Conservation (phyloP, 228 moss, liverwort and hornwort species). For the Sphagnum magellanicum region DNA sequence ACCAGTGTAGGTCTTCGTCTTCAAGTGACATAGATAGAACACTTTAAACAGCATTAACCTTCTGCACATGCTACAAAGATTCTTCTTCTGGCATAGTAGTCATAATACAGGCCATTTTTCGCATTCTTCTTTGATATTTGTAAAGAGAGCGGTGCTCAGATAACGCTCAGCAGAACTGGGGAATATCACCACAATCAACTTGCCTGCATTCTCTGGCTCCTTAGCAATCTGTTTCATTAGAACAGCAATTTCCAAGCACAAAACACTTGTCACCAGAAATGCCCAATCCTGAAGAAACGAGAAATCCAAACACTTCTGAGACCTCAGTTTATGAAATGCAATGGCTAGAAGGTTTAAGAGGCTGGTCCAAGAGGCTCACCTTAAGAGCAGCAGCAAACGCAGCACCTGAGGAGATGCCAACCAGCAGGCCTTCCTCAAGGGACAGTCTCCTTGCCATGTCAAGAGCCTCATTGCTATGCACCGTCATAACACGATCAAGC, state of each 20-base stretch:
- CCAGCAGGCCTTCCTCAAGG: conserved; percentile 46
- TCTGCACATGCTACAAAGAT: no score
- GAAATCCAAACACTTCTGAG: not conserved
- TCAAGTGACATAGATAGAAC: no score
- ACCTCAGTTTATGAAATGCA: not conserved
- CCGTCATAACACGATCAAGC: conserved; percentile 29
- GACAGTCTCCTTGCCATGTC: conserved; percentile 27
- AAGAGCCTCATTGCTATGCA: conserved; percentile 27
- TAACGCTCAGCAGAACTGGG: conserved; percentile 82
- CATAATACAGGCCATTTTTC: conserved; percentile 6
- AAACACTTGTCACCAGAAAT: no score
- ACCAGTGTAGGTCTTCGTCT: no score
- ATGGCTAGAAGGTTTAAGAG: no score
- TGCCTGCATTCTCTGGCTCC: conserved; percentile 55
- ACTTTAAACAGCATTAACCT: no score
- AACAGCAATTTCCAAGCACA: no score
- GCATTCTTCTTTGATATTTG: conserved; percentile 41
- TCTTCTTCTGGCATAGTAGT: not conserved
- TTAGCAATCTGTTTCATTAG: conserved; percentile 24
- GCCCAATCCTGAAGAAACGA: not conserved
- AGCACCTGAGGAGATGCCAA: conserved; percentile 50
- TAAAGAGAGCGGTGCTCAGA: conserved; percentile 53
- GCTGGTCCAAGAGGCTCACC: conserved; percentile 6
- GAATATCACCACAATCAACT: conserved; percentile 57
- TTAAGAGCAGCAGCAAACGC: conserved; percentile 39